Percentiles rank a stretch among this genome's conserved stretches.
phyloP scores from a whole-genome alignment of 2,329 filamentous ascomycete species.

The Aplosporella prunicola region DNA sequence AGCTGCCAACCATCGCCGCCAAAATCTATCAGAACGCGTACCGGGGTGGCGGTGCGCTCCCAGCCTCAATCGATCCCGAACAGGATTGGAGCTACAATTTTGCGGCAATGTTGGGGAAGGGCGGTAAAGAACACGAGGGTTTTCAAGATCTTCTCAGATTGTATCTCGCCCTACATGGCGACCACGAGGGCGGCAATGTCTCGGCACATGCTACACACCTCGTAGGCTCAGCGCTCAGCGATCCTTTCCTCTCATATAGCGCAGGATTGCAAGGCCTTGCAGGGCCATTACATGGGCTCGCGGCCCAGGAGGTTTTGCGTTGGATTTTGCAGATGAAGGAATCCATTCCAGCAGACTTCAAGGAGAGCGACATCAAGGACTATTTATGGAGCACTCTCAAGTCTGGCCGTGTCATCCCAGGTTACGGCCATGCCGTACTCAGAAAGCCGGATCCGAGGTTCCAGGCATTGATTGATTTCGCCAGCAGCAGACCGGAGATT shows the following conservation, averaged over 20 bases:
- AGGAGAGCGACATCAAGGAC: slow-evolving; percentile 70
- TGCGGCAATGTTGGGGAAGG: slow-evolving; percentile 87
- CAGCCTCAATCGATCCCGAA: slow-evolving; percentile 64
- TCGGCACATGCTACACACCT: slow-evolving; percentile 92
- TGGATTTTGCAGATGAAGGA: slow-evolving; percentile 97
- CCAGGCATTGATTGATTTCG: slow-evolving; percentile 94
- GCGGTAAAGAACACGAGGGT: slow-evolving; percentile 75
- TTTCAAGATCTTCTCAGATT: slow-evolving; percentile 92
- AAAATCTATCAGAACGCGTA: slow-evolving; percentile 96
- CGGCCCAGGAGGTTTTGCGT: slow-evolving; percentile 91
- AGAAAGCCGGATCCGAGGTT: slow-evolving; percentile 96
- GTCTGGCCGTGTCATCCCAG: slow-evolving; percentile 86
- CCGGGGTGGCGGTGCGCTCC: slow-evolving; percentile 61
- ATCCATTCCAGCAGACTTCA: slow-evolving; percentile 66
- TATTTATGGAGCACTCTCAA: slow-evolving; percentile 93
- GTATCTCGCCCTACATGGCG: slow-evolving; percentile 92
- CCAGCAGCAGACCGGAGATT: slow-evolving; percentile 73
- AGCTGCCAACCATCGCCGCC: slow-evolving; percentile 91
- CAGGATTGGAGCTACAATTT: slow-evolving; percentile 99
- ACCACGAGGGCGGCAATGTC: slow-evolving; percentile 97
- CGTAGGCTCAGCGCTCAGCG: slow-evolving; percentile 86
- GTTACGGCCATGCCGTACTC: slow-evolving; percentile 91
- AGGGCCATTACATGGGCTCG: slow-evolving; percentile 85
- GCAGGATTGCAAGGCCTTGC: slow-evolving; percentile 92
- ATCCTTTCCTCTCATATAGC: slow-evolving; percentile 92